phyloP scores from a whole-genome alignment of 768 basidiomycete species.

The Amanita subjunquillea region DNA sequence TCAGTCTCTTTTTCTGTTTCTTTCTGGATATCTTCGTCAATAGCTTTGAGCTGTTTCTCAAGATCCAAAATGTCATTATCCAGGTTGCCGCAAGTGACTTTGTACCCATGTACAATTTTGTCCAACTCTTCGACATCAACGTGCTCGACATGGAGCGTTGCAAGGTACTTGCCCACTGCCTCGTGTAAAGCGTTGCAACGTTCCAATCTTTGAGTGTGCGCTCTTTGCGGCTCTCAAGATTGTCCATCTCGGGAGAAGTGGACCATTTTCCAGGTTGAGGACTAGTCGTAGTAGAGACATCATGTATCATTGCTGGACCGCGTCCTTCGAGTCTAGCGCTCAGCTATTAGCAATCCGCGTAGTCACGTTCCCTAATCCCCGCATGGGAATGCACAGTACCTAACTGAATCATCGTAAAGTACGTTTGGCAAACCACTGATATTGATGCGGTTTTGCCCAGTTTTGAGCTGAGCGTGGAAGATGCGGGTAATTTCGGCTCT shows the following conservation, averaged over 20 bases:
- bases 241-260: slow-evolving; percentile 17
- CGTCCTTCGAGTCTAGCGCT: slow-evolving; percentile 21
- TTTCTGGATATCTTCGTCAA: slow-evolving; percentile 14
- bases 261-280: slow-evolving; percentile 10
- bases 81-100: slow-evolving; percentile 20
- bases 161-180: slow-evolving; percentile 24
- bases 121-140: slow-evolving; percentile 12
- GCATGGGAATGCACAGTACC: slow-evolving; percentile 14
- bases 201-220: slow-evolving; percentile 16
- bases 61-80: slow-evolving; percentile 21
- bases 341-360: background rate
- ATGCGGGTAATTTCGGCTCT: slow-evolving; percentile 28
- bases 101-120: slow-evolving; percentile 21
- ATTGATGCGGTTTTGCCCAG: slow-evolving; percentile 29
- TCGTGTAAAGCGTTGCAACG: slow-evolving; percentile 15
- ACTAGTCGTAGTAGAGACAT: slow-evolving; percentile 24
- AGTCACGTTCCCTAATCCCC: background rate
- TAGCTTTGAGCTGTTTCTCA: slow-evolving; percentile 14
- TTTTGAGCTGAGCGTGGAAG: slow-evolving; percentile 18
- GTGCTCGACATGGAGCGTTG: slow-evolving; percentile 21
- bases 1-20: slow-evolving; percentile 13
- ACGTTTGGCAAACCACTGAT: slow-evolving; percentile 27
- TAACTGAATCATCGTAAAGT: slow-evolving; percentile 27
- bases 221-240: slow-evolving; percentile 16
- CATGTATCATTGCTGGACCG: slow-evolving; percentile 36